These are phyloP conservation scores for Teunomyces tritomae DNA, from an alignment of 805 yeast genomes.

Conservation along the genomic window DNA sequence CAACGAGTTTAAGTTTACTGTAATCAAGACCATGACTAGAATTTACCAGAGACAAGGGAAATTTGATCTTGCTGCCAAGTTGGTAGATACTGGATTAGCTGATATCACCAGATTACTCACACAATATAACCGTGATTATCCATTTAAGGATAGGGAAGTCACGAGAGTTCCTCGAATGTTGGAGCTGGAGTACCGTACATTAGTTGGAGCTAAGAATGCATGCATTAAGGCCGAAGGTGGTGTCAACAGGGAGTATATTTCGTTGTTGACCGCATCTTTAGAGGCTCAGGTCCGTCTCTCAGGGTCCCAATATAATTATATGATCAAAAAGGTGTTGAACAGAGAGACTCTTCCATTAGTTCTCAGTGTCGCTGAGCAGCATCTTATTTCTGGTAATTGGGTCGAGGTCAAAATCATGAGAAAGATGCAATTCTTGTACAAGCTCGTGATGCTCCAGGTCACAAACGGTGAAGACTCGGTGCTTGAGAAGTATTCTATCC, in stretches of 20 bases:
- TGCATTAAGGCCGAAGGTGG: constrained; percentile 4
- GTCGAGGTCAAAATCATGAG: constrained; percentile 21
- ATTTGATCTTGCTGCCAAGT: constrained; percentile 17
- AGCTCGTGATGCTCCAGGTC: constrained; percentile 21
- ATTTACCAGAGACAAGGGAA: constrained; percentile 25
- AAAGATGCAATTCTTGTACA: constrained; percentile 25
- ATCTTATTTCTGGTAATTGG: constrained; percentile 31
- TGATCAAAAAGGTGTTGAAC: constrained; percentile 11
- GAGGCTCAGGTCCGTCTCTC: constrained; percentile 13
- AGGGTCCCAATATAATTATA: constrained; percentile 17
- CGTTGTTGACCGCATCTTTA: constrained; percentile 8
- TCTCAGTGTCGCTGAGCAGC: constrained; percentile 25
- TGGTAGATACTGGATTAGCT: constrained; percentile 23
- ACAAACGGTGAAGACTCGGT: constrained; percentile 12
- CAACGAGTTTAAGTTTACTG: constrained; percentile 20
- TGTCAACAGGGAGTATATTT: constrained; percentile 9
- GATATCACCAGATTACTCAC: constrained; percentile 19
- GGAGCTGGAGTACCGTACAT: constrained; percentile 5
- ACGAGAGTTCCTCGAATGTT: constrained; percentile 10
- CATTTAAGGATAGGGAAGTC: constrained; percentile 10
- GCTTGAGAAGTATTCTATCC: constrained; percentile 14
- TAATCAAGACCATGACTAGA: constrained; percentile 28
- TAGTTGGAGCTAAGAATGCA: constrained; percentile 14
- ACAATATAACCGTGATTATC: constrained; percentile 16
- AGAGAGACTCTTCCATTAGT: constrained; percentile 10